Percentiles rank a stretch among this genome's conserved stretches.
Evolutionary conservation across 768 basidiomycete species (phyloP).

Genomic region (Calocybe gangraenosa): DNA sequence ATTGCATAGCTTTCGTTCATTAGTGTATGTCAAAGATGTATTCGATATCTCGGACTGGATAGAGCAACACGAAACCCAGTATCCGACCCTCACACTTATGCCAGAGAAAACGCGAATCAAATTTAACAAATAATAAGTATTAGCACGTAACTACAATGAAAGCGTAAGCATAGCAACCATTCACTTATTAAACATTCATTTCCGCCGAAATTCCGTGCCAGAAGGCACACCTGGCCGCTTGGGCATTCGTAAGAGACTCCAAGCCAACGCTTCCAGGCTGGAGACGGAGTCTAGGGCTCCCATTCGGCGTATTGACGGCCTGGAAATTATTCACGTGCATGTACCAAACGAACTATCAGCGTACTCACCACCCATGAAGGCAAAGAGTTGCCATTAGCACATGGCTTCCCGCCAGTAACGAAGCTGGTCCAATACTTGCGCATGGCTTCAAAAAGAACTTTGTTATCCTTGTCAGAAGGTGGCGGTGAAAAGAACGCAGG

Average conservation of each 20-base stretch:
- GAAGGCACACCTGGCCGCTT: constrained; percentile 24
- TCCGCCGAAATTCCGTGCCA: constrained; percentile 25
- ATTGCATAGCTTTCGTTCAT: too few species aligned
- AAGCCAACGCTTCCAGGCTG: constrained; percentile 23
- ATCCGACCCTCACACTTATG: too few species aligned
- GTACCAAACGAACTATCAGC: neutral
- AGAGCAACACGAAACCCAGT: too few species aligned
- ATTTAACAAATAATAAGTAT: too few species aligned
- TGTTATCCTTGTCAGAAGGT: constrained; percentile 22
- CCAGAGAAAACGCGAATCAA: too few species aligned
- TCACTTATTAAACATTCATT: constrained; percentile 7
- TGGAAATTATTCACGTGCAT: constrained; percentile 1
- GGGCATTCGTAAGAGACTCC: constrained; percentile 17
- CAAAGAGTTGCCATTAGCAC: constrained; percentile 11
- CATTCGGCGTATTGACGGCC: constrained; percentile 17
- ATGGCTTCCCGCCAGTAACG: constrained; percentile 28
- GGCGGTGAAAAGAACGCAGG: constrained; percentile 30
- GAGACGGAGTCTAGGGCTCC: constrained; percentile 26
- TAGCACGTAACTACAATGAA: too few species aligned
- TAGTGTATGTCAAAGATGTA: too few species aligned
- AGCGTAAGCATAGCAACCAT: too few species aligned
- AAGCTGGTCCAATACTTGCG: constrained; percentile 37
- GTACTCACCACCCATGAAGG: constrained; percentile 26
- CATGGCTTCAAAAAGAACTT: constrained; percentile 32
- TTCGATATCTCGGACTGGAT: too few species aligned